A percentile compares a stretch with the other conserved stretches of the same genome.
Conservation (phyloP, 495 filamentous ascomycete genomes). For the Aspergillus biplanus region DNA sequence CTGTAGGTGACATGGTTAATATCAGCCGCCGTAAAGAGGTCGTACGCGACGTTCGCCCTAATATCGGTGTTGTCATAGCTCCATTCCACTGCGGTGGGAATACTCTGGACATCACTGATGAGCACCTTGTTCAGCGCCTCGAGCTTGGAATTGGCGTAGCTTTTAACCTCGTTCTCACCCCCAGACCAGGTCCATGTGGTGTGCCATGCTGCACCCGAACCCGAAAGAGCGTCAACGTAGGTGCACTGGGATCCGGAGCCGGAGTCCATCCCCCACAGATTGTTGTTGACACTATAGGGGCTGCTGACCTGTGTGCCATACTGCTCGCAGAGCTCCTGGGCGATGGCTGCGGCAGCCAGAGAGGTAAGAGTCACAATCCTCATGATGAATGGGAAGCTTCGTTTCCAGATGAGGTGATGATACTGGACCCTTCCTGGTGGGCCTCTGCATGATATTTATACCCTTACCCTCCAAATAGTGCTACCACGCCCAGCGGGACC, state of each 20-base stretch:
- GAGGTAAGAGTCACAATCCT: background rate
- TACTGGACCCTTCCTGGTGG: too few species aligned
- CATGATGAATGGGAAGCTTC: slow-evolving; percentile 9
- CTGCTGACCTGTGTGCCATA: slow-evolving; percentile 37
- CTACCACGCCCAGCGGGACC: too few species aligned
- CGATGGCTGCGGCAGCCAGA: slow-evolving; percentile 16
- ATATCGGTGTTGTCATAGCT: slow-evolving; percentile 41
- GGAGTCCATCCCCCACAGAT: slow-evolving; percentile 44
- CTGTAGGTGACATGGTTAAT: slow-evolving; percentile 46
- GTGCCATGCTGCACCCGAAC: slow-evolving; percentile 38
- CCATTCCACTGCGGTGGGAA: slow-evolving; percentile 45
- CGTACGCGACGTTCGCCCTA: slow-evolving; percentile 50
- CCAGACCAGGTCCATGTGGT: slow-evolving; percentile 50
- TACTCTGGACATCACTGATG: slow-evolving; percentile 38
- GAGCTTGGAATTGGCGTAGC: slow-evolving; percentile 42
- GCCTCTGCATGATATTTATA: too few species aligned
- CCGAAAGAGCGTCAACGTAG: slow-evolving; percentile 36
- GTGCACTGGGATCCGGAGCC: slow-evolving; percentile 48
- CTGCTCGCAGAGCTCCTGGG: slow-evolving; percentile 41
- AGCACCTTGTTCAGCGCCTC: slow-evolving; percentile 33
- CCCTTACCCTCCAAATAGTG: too few species aligned
- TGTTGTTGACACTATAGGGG: slow-evolving; percentile 51
- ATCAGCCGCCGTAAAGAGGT: slow-evolving; percentile 51
- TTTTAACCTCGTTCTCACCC: slow-evolving; percentile 46
- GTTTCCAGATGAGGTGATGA: too few species aligned